Conservation (phyloP, 352 stramenopile genomes). For the Phytophthora tentaculata region DNA sequence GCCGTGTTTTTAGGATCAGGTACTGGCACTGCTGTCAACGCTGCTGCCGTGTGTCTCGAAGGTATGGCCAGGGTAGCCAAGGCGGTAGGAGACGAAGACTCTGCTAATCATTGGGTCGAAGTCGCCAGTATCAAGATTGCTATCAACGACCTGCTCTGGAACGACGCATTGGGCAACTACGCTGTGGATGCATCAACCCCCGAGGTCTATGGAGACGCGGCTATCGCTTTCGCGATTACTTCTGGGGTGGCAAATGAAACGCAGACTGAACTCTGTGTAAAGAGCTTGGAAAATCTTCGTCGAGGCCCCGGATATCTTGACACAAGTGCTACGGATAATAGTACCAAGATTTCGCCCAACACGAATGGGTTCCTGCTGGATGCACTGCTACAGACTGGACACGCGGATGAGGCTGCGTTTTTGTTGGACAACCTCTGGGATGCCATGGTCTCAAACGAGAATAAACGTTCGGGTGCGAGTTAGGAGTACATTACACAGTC, state of each 20-base stretch:
- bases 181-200: slow-evolving; percentile 18
- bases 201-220: slow-evolving; percentile 35
- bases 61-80: not conserved
- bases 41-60: not conserved
- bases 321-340: slow-evolving; percentile 17
- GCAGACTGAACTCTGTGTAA: slow-evolving; percentile 13
- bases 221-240: slow-evolving; percentile 36
- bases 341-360: slow-evolving; percentile 35
- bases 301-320: slow-evolving; percentile 30
- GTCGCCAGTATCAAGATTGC: not conserved
- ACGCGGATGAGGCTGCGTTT: not conserved
- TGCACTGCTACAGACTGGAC: slow-evolving; percentile 23
- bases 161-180: slow-evolving; percentile 35
- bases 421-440: slow-evolving; percentile 31
- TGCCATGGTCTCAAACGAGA: slow-evolving; percentile 40
- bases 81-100: slow-evolving; percentile 23
- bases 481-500: slow-evolving; percentile 39
- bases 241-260: slow-evolving; percentile 19
- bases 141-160: slow-evolving; percentile 39
- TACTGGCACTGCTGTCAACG: slow-evolving; percentile 28
- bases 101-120: slow-evolving; percentile 24
- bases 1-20: slow-evolving; percentile 31
- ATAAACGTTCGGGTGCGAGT: slow-evolving; percentile 16
- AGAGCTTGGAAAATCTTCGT: slow-evolving; percentile 27
- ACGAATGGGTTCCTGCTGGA: slow-evolving; percentile 41